Percentiles rank a stretch among this genome's conserved stretches.
phyloP scores from a whole-genome alignment of 78 protist genomes.

The Dictyostelium discoideum region DNA sequence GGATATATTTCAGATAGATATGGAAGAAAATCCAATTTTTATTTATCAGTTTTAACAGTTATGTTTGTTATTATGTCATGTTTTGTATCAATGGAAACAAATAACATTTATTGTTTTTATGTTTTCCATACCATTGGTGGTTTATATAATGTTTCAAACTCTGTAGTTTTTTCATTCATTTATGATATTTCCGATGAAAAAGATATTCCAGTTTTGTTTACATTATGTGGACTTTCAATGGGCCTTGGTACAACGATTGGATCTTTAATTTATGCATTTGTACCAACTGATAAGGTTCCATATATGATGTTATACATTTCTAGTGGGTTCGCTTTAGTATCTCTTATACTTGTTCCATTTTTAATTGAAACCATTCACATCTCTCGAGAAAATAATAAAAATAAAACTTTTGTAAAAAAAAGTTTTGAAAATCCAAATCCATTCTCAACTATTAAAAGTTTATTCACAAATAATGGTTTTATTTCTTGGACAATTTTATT shows the following conservation, averaged over 20 bases:
- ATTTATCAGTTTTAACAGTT: not conserved
- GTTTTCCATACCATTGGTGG: slow-evolving; percentile 39
- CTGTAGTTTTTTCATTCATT: slow-evolving; percentile 5
- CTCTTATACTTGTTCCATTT: not conserved
- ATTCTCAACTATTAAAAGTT: not conserved
- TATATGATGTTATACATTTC: not conserved
- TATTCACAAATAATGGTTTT: not conserved
- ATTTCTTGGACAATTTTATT: not conserved
- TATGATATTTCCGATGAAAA: slow-evolving; percentile 23
- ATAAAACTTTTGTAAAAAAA: not conserved
- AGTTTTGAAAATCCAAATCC: not conserved
- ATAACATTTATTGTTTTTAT: slow-evolving; percentile 3
- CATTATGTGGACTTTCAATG: not conserved
- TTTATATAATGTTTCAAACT: not conserved
- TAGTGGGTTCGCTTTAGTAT: not conserved
- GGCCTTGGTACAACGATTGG: not conserved
- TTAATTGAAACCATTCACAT: not conserved
- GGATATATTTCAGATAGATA: slow-evolving; percentile 4
- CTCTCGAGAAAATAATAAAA: not conserved
- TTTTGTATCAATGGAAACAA: not conserved
- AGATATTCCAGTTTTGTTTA: not conserved
- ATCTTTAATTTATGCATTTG: not conserved
- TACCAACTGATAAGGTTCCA: not conserved
- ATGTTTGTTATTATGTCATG: not conserved
- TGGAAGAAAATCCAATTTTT: slow-evolving; percentile 30